These are phyloP conservation scores for Thermoascus crustaceus DNA, from an alignment of 2,329 filamentous ascomycete genomes.

Conservation along the genomic window DNA sequence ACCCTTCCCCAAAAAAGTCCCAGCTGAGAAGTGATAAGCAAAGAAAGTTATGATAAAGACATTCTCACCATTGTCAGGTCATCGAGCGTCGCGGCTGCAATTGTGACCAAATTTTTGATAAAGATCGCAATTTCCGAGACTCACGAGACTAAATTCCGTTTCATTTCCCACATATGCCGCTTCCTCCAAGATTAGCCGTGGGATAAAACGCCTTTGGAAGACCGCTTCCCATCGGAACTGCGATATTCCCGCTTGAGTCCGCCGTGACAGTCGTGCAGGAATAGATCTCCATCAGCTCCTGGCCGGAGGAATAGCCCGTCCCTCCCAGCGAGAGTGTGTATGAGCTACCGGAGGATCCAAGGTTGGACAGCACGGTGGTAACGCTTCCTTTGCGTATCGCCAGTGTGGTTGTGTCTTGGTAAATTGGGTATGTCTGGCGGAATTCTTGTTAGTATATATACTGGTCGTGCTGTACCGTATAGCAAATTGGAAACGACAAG, in stretches of 20 bases:
- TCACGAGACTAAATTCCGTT: neutral
- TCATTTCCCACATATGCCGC: neutral
- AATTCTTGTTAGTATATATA: neutral
- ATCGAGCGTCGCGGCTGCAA: no score
- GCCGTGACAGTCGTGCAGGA: constrained; percentile 38
- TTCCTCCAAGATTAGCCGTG: neutral
- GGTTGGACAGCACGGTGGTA: constrained; percentile 36
- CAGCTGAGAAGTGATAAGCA: no score
- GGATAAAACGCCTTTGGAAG: constrained; percentile 32
- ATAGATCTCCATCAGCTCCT: constrained; percentile 19
- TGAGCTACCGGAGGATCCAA: constrained; percentile 23
- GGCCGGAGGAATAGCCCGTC: constrained; percentile 18
- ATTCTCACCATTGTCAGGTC: no score
- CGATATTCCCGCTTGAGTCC: constrained; percentile 36
- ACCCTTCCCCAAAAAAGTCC: no score
- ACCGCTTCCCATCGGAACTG: constrained; percentile 36
- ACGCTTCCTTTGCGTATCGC: constrained; percentile 36
- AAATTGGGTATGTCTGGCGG: constrained; percentile 32
- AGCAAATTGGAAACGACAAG: neutral
- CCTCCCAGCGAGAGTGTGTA: constrained; percentile 18
- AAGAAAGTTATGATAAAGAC: no score
- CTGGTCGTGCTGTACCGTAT: neutral
- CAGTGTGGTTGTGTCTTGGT: constrained; percentile 36
- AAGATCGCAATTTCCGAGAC: neutral
- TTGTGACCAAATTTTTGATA: no score